Conservation (phyloP, 2,329 filamentous ascomycete species). For the Herpotrichia juniperi region DNA sequence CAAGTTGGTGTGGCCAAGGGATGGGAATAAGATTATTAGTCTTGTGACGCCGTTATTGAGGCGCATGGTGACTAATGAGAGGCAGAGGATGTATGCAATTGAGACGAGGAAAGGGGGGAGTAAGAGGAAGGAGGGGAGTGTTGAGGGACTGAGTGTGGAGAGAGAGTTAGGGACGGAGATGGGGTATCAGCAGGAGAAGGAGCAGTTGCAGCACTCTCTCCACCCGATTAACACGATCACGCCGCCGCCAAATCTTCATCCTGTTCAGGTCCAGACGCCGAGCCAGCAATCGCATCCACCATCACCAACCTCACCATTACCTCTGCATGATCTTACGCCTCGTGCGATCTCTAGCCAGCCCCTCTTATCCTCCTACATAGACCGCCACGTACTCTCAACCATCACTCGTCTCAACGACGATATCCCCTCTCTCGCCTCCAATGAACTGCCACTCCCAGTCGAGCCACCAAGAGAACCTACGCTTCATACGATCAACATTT, state of each 20-base stretch:
- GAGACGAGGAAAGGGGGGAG: slow-evolving; percentile 59
- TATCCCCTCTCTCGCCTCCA: background rate
- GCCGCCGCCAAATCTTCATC: background rate
- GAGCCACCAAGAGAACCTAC: slow-evolving; percentile 10
- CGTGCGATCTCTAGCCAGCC: background rate
- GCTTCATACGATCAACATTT: slow-evolving; percentile 61
- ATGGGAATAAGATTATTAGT: slow-evolving; percentile 62
- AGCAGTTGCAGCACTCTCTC: slow-evolving; percentile 13
- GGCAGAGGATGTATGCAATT: slow-evolving; percentile 63
- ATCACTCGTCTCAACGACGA: slow-evolving; percentile 4
- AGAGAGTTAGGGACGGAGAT: slow-evolving; percentile 1
- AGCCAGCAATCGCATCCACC: slow-evolving; percentile 3
- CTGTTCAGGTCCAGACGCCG: background rate
- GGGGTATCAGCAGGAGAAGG: slow-evolving; percentile 12
- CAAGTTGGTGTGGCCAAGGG: slow-evolving; percentile 59
- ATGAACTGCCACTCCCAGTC: slow-evolving; percentile 14
- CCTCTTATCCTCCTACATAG: background rate
- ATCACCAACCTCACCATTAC: slow-evolving; percentile 1
- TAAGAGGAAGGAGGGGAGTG: slow-evolving; percentile 39
- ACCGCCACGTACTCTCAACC: background rate
- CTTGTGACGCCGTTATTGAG: slow-evolving; percentile 62
- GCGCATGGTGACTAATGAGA: slow-evolving; percentile 66
- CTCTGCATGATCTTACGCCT: background rate
- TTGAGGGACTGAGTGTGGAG: slow-evolving; percentile 19
- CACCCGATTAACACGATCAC: background rate